phyloP scores from a whole-genome alignment of 169 alveolate species.

The Cryptosporidium parvum region DNA sequence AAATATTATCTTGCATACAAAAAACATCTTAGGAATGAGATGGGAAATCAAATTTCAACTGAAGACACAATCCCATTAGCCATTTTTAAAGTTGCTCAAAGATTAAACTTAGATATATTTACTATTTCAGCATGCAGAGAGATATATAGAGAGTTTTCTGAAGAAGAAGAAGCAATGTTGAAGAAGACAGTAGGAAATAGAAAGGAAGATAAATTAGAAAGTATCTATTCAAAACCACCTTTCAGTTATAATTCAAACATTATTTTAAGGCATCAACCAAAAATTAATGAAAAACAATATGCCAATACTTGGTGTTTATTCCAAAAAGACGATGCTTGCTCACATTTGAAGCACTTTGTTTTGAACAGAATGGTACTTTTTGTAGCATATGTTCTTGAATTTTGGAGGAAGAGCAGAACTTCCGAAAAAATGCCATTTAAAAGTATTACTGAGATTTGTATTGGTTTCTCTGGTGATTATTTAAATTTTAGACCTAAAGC shows the following conservation, averaged over 20 bases:
- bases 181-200: slow-evolving; percentile 26
- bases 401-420: slow-evolving; percentile 32
- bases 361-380: slow-evolving; percentile 53
- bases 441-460: slow-evolving; percentile 37
- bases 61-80: slow-evolving; percentile 55
- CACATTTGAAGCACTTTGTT: slow-evolving; percentile 15
- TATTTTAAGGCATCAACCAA: slow-evolving; percentile 27
- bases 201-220: not conserved
- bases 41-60: not conserved
- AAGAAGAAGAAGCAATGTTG: slow-evolving; percentile 42
- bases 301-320: slow-evolving; percentile 27
- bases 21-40: not conserved
- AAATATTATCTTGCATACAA: slow-evolving; percentile 22
- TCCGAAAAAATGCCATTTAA: slow-evolving; percentile 43
- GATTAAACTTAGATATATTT: slow-evolving; percentile 34
- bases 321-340: slow-evolving; percentile 10
- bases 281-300: not conserved
- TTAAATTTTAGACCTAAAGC: not conserved
- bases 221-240: slow-evolving; percentile 50
- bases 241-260: slow-evolving; percentile 26
- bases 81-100: slow-evolving; percentile 28
- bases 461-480: not conserved
- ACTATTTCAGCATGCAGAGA: slow-evolving; percentile 44
- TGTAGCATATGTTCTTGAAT: slow-evolving; percentile 44
- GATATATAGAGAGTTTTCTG: slow-evolving; percentile 51